Evolutionary conservation across 2,329 filamentous ascomycete species (phyloP).

Genomic region (Bisporella sp.): DNA sequence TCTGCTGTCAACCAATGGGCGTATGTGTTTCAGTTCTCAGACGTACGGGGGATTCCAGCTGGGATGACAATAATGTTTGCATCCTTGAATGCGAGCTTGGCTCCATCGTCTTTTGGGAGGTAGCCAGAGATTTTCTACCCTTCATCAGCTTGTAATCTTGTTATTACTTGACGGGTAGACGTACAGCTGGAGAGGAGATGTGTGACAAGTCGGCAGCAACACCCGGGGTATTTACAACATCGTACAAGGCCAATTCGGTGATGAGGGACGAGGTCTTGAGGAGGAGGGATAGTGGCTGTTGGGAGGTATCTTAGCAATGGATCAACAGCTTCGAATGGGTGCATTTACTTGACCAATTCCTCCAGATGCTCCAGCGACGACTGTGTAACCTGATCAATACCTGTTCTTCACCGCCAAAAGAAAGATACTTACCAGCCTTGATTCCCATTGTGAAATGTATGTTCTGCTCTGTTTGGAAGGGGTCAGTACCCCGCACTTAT

Average conservation of each 20-base stretch:
- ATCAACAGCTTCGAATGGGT: not conserved
- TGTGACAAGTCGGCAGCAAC: slow-evolving; percentile 95
- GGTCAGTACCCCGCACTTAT: slow-evolving; percentile 18
- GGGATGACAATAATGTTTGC: slow-evolving; percentile 96
- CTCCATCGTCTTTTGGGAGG: slow-evolving; percentile 78
- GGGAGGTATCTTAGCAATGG: slow-evolving; percentile 11
- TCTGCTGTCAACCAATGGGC: slow-evolving; percentile 7
- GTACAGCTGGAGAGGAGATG: slow-evolving; percentile 82
- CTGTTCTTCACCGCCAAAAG: not conserved
- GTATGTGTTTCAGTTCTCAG: not conserved
- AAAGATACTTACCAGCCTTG: slow-evolving; percentile 47
- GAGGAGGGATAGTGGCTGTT: slow-evolving; percentile 87
- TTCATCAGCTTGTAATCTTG: slow-evolving; percentile 29
- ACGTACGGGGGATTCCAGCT: slow-evolving; percentile 91
- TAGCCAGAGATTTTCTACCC: slow-evolving; percentile 76
- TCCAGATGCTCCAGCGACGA: slow-evolving; percentile 92
- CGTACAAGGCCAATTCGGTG: slow-evolving; percentile 91
- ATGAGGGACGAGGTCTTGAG: slow-evolving; percentile 85
- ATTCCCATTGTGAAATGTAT: slow-evolving; percentile 40
- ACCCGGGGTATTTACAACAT: slow-evolving; percentile 98
- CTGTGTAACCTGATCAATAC: slow-evolving; percentile 29
- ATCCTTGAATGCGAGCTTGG: slow-evolving; percentile 83
- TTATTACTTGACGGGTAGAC: slow-evolving; percentile 31
- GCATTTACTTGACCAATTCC: slow-evolving; percentile 85
- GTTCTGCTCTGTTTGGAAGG: slow-evolving; percentile 9